phyloP scores from a whole-genome alignment of 208 protist genomes.

The Trichomonas vaginalis region DNA sequence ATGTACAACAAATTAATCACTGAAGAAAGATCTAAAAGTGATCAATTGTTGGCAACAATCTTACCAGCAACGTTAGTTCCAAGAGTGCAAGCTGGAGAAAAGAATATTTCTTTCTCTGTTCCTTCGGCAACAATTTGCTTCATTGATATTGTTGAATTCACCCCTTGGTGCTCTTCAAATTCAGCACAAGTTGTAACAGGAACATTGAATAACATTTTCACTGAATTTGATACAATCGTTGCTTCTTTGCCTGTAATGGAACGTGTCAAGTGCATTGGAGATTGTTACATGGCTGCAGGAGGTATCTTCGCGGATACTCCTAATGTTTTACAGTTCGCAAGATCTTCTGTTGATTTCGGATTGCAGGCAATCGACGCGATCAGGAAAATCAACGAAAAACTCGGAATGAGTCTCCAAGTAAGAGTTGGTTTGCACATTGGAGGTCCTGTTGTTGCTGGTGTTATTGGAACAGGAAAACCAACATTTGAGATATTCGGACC shows the following conservation, averaged over 20 bases:
- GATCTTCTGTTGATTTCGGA: background rate
- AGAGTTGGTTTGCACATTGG: no score
- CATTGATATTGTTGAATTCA: no score
- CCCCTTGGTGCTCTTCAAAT: background rate
- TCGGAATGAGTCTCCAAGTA: no score
- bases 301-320: background rate
- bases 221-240: background rate
- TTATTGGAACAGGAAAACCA: background rate
- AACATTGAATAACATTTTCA: background rate
- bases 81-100: background rate
- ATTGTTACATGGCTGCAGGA: background rate
- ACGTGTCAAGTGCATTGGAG: background rate
- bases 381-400: background rate
- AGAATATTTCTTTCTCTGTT: background rate
- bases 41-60: background rate
- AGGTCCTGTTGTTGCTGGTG: no score
- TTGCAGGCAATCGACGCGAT: background rate
- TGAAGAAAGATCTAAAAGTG: background rate
- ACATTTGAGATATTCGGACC: background rate
- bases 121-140: background rate
- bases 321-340: background rate
- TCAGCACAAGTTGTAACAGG: background rate
- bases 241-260: background rate
- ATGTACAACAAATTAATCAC: background rate
- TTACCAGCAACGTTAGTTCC: background rate